Evolutionary conservation across 768 basidiomycete species (phyloP).

Genomic region (Boletales sp.): DNA sequence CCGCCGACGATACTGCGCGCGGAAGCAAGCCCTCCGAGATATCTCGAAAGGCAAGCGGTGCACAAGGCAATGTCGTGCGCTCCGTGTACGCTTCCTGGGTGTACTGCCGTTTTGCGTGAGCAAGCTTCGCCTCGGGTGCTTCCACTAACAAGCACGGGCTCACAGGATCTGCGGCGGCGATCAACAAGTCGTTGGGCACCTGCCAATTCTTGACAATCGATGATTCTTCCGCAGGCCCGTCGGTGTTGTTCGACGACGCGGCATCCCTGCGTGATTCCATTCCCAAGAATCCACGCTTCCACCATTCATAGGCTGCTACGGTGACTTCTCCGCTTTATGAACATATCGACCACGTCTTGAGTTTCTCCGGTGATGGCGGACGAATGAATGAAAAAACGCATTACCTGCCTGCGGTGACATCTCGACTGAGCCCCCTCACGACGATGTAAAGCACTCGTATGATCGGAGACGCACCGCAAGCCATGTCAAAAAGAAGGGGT

Average conservation of each 20-base stretch:
- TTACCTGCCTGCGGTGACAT: constrained; percentile 21
- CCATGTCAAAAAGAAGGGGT: constrained; percentile 28
- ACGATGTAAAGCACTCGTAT: background rate
- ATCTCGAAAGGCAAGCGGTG: constrained; percentile 57
- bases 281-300: constrained; percentile 35
- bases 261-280: constrained; percentile 9
- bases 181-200: constrained; percentile 16
- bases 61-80: constrained; percentile 52
- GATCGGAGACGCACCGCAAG: constrained; percentile 20
- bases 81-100: constrained; percentile 56
- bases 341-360: background rate
- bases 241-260: background rate
- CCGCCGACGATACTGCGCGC: constrained; percentile 10
- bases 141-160: background rate
- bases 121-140: constrained; percentile 1
- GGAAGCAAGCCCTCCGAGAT: constrained; percentile 58
- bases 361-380: constrained; percentile 22
- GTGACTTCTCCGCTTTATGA: constrained; percentile 60
- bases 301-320: constrained; percentile 59
- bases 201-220: background rate
- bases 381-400: background rate
- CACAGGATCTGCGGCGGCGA: constrained; percentile 27
- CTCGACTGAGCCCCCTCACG: background rate
- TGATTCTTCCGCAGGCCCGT: background rate
- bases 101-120: constrained; percentile 39